Evolutionary conservation across 441 rosid species (phyloP).

Genomic region (Eruca vesicaria): DNA sequence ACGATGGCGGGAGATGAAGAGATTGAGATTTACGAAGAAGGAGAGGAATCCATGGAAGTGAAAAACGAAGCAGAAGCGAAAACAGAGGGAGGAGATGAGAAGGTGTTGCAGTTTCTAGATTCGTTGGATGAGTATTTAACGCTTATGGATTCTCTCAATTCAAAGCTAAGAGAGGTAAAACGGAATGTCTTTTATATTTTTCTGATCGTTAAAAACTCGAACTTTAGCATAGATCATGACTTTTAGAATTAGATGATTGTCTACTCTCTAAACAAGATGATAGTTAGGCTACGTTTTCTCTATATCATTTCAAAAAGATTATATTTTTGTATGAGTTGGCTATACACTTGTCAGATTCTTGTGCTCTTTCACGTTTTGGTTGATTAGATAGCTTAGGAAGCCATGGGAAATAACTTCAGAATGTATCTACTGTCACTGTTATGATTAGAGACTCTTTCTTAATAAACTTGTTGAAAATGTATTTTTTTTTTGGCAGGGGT

Average conservation of each 20-base stretch:
- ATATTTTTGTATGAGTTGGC: neutral
- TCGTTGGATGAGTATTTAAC: slow-evolving; percentile 63
- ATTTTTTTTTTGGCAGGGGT: slow-evolving; percentile 52
- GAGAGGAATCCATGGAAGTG: slow-evolving; percentile 13
- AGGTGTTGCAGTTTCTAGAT: slow-evolving; percentile 69
- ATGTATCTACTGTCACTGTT: neutral
- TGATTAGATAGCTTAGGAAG: neutral
- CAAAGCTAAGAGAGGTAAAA: slow-evolving; percentile 72
- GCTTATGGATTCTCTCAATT: slow-evolving; percentile 58
- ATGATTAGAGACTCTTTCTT: neutral
- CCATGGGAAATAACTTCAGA: neutral
- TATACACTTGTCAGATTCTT: neutral
- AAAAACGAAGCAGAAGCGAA: slow-evolving; percentile 1
- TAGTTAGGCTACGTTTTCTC: slow-evolving; percentile 3
- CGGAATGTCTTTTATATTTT: neutral
- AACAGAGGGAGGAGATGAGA: slow-evolving; percentile 34
- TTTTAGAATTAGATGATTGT: neutral
- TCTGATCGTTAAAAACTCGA: neutral
- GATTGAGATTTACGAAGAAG: slow-evolving; percentile 29
- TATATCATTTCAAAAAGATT: neutral
- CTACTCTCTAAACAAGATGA: neutral
- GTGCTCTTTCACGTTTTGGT: neutral
- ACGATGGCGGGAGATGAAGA: slow-evolving; percentile 40
- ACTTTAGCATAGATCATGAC: slow-evolving; percentile 1
- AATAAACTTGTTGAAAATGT: neutral